Base-by-base conservation (phyloP, 352 stramenopile genomes). In the Globisporangium cederbergense region DNA sequence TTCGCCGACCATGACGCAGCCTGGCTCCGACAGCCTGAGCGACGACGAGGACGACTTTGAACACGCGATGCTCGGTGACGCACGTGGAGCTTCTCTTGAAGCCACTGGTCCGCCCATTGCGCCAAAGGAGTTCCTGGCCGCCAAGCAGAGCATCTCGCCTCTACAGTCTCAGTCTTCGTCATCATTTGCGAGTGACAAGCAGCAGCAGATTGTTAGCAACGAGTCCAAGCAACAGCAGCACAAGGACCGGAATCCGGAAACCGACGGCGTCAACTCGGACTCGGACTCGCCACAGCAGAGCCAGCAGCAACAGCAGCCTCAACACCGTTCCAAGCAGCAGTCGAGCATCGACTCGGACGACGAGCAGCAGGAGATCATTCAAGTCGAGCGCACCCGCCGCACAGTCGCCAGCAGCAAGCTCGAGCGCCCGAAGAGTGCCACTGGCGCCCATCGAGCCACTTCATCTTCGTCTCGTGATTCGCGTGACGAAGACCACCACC, bases 401-500 rank as follows among this genome's bases (percentile, higher is more conserved):
- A 52, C 60, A 28, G 60, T 51, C 14, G 61, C 14, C 4, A 70
- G 63, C 40, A 76, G 65, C 36, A 76, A 76, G 14, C 70, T 83
- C 16, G 68, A 68, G 42, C 79, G 81, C 16, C 77, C 79, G 0
- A 83, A 86, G 50, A 90, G 74, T 68, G 74, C 74, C 8, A 51
- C 28, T 28, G 46, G 22, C 36, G 36, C 16, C 56, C 64, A 28
- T 62, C 55, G 47, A 58, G 57, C 70, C 56, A 56, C 71, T 53
- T 47, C 38, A 32, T 42, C 45, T 34, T 67, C 55, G 42, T 68
- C 74, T 6, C 64, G 58, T 9, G 68, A 76, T 57, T 20, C 61
- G 47, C 71, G 64, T 10, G 73, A 78, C 14, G 72, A 80, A 40
- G 74, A 80, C 38, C 64, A 78, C 1, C 58, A 34, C 9, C 60